Conservation (phyloP, 495 filamentous ascomycete species). For the Neohortaea acidophila region DNA sequence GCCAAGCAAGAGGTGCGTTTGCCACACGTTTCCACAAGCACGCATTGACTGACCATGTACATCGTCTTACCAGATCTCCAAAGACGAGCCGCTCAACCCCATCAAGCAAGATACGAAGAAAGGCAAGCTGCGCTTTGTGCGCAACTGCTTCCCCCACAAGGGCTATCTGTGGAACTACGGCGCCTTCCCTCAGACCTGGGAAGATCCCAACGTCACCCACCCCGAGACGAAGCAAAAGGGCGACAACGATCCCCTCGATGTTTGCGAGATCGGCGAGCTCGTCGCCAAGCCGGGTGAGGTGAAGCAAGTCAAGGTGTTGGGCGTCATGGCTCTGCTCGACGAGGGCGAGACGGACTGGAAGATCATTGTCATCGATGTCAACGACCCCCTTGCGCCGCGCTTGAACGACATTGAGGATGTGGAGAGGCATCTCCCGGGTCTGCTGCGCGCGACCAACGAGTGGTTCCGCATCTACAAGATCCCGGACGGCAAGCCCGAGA, state of each 20-base stretch:
- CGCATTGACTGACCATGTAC: not conserved
- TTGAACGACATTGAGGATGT: slow-evolving; percentile 99
- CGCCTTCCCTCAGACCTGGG: slow-evolving; percentile 99
- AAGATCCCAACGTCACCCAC: slow-evolving; percentile 89
- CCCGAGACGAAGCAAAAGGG: slow-evolving; percentile 99
- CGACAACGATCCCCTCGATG: slow-evolving; percentile 97
- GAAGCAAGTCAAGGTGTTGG: slow-evolving; percentile 98
- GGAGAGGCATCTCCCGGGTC: slow-evolving; percentile 92
- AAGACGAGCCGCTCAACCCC: slow-evolving; percentile 91
- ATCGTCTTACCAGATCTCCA: slow-evolving; percentile 54
- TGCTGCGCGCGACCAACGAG: slow-evolving; percentile 95
- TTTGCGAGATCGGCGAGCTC: slow-evolving; percentile 98
- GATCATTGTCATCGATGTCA: slow-evolving; percentile 97
- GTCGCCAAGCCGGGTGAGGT: slow-evolving; percentile 90
- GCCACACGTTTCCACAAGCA: not conserved
- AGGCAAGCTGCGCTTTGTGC: slow-evolving; percentile 89
- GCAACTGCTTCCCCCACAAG: slow-evolving; percentile 99
- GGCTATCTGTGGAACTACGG: slow-evolving; percentile 99
- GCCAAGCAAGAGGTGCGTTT: slow-evolving; percentile 84
- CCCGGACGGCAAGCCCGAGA: slow-evolving; percentile 99
- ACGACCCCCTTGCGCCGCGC: slow-evolving; percentile 89
- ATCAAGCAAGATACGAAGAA: slow-evolving; percentile 90
- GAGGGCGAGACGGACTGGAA: slow-evolving; percentile 99
- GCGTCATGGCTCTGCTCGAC: slow-evolving; percentile 97
- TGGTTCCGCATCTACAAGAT: slow-evolving; percentile 99